Percentiles rank a stretch among this genome's conserved stretches.
Conservation (phyloP, 2,329 filamentous ascomycete genomes). For the Zymoseptoria ardabiliae region DNA sequence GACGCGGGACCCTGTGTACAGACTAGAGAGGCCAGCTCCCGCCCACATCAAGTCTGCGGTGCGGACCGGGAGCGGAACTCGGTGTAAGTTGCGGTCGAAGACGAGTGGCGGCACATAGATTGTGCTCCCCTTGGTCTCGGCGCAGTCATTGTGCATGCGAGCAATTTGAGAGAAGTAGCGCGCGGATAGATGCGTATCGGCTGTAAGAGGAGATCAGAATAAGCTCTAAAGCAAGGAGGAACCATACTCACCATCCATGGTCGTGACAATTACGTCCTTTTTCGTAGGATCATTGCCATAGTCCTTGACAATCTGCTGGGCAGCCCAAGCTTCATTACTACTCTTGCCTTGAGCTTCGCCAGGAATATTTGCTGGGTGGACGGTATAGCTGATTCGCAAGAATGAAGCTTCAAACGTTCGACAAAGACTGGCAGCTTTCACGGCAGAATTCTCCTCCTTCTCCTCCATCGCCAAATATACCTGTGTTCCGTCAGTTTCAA, state of each 20-base stretch:
- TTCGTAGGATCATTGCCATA: constrained; percentile 45
- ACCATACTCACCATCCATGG: constrained; percentile 60
- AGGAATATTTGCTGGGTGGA: constrained; percentile 59
- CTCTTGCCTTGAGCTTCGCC: constrained; percentile 67
- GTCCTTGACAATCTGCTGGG: constrained; percentile 56
- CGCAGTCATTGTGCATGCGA: constrained; percentile 53
- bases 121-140: constrained; percentile 54
- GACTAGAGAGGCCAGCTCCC: constrained; percentile 61
- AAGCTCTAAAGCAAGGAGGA: not conserved
- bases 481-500: constrained; percentile 34
- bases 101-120: constrained; percentile 65
- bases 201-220: constrained; percentile 34
- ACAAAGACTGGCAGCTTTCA: constrained; percentile 57
- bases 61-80: constrained; percentile 59
- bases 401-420: constrained; percentile 58
- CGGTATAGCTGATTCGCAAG: constrained; percentile 57
- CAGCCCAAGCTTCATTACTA: constrained; percentile 67
- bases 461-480: constrained; percentile 67
- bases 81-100: constrained; percentile 66
- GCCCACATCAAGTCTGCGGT: constrained; percentile 67
- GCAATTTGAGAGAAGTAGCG: constrained; percentile 61
- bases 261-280: constrained; percentile 60
- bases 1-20: constrained; percentile 57
- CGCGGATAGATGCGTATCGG: constrained; percentile 62
- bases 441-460: constrained; percentile 53